phyloP scores from a whole-genome alignment of 2,329 filamentous ascomycete genomes.

The Tolypocladium paradoxum region DNA sequence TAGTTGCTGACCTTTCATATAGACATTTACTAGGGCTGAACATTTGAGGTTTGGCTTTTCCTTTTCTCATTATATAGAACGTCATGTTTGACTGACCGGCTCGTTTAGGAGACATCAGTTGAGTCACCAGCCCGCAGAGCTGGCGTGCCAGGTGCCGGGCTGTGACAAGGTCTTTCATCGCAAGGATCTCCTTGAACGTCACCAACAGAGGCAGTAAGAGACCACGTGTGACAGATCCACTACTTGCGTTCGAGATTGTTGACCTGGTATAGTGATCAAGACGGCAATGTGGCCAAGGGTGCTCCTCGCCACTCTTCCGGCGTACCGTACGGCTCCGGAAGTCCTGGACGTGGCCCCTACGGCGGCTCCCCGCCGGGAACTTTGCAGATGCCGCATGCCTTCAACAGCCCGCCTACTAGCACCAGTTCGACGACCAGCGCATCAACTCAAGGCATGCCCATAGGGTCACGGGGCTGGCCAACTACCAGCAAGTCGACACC shows the following conservation, averaged over 20 bases:
- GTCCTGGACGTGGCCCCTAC: slow-evolving; percentile 7
- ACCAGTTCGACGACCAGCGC: slow-evolving; percentile 2
- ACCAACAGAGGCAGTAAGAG: slow-evolving; percentile 31
- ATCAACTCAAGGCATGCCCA: slow-evolving; percentile 4
- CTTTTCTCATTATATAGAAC: background rate
- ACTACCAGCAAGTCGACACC: slow-evolving; percentile 5
- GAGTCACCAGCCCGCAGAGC: slow-evolving; percentile 44
- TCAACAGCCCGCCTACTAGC: slow-evolving; percentile 4
- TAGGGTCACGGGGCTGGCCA: slow-evolving; percentile 13
- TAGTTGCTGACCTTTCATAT: slow-evolving; percentile 1
- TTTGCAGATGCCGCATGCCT: slow-evolving; percentile 11
- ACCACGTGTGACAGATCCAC: background rate
- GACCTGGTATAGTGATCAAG: background rate
- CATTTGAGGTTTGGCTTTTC: slow-evolving; percentile 41
- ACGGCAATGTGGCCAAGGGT: slow-evolving; percentile 3
- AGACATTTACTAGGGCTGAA: slow-evolving; percentile 54
- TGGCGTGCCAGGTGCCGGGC: slow-evolving; percentile 38
- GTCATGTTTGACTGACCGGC: slow-evolving; percentile 12
- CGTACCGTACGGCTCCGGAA: slow-evolving; percentile 8
- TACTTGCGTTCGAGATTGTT: background rate
- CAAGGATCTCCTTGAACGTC: slow-evolving; percentile 48
- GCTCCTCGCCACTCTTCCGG: slow-evolving; percentile 3
- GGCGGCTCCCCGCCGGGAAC: slow-evolving; percentile 6
- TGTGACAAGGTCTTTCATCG: slow-evolving; percentile 50
- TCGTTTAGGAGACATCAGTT: slow-evolving; percentile 45